Base-by-base conservation (phyloP, 257 asterid genomes). In the Fraxinus anomala region DNA sequence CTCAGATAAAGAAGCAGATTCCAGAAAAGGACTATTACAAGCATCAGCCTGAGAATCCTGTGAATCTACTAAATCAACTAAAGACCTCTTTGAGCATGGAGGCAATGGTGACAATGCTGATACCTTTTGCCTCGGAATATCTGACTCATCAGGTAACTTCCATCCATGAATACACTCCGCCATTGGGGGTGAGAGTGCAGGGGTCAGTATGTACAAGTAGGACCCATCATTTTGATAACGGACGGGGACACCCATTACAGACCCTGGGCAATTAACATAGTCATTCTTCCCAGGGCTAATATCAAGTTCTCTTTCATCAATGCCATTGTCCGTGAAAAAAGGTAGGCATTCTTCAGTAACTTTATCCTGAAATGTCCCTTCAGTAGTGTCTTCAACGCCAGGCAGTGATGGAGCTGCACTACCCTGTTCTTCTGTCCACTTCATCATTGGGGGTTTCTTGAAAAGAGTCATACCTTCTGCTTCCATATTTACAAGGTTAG, bases 141-240 rank as follows among this genome's bases (percentile, higher is more conserved):
- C 84, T 75, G 82, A 63, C 23, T 63, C 72, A 74, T 80, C 84
- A 68, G 69, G 81, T 37, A 89, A 85, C 39, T 90, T 81, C 97
- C 97, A 93, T 79, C 74, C 85, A 49, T 80, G 82, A 81, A 95
- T 90, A 81, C 85, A 81, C 84, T 87, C 92, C 80, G 74, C 81
- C 3, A 77, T 85, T 79, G 99, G 98, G 73, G 99, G 97, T 80
- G 93, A 85, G 21, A 72, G 77, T 68, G 86, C 83, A 78, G 92
- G 96, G 54, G 97, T 88, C 87, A 95, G 88, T 91, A 95, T 87
- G 86, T 87, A 93, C 56, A 89, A 80, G 88, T 75, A 79, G 82
- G 99, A 91, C 66, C 97, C 98, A 84, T 95, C 96, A 86, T 88
- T 90, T 85, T 88, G 92, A 85, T 83, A 85, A 79, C 88, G 91